Percentiles rank a stretch among this genome's conserved stretches.
phyloP scores from a whole-genome alignment of 164 flowering plant species.

The Chloranthus sessilifolius region DNA sequence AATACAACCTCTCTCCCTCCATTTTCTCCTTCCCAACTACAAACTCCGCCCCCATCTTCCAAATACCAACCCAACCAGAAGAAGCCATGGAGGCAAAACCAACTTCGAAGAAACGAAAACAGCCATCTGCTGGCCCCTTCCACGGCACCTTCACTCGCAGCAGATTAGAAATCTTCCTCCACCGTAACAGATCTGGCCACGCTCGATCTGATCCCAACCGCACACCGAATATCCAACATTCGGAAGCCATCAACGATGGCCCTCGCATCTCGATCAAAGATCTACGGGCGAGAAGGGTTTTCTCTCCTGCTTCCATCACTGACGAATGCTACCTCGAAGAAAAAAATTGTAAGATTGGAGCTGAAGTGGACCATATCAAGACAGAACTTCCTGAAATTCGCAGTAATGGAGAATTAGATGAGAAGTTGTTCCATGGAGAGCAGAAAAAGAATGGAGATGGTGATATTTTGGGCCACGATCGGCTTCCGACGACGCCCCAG shows the following conservation, averaged over 20 bases:
- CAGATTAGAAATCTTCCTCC: conserved; percentile 24
- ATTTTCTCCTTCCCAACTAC: no score
- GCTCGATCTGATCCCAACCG: conserved; percentile 9
- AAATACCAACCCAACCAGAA: no score
- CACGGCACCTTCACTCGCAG: conserved; percentile 25
- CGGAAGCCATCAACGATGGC: background rate
- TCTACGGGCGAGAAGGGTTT: conserved; percentile 42
- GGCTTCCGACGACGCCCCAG: conserved; percentile 30
- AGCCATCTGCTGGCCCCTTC: background rate
- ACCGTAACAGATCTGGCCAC: conserved; percentile 31
- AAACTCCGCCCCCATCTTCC: no score
- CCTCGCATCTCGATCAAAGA: conserved; percentile 26
- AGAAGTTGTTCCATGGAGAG: background rate
- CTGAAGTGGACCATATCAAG: background rate
- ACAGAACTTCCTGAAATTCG: background rate
- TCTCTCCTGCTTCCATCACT: conserved; percentile 20
- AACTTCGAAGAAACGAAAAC: conserved; percentile 20
- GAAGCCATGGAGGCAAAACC: conserved; percentile 5
- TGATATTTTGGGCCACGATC: conserved; percentile 14
- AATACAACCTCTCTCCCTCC: no score
- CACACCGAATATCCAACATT: background rate
- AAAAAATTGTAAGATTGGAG: background rate
- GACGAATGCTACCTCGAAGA: conserved; percentile 5
- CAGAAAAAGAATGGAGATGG: conserved; percentile 3
- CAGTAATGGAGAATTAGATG: background rate